Evolutionary conservation across 2,329 filamentous ascomycete genomes (phyloP), one percentile per base, ranked within the genome.

Genomic region (Fusarium solani-melongenae): DNA sequence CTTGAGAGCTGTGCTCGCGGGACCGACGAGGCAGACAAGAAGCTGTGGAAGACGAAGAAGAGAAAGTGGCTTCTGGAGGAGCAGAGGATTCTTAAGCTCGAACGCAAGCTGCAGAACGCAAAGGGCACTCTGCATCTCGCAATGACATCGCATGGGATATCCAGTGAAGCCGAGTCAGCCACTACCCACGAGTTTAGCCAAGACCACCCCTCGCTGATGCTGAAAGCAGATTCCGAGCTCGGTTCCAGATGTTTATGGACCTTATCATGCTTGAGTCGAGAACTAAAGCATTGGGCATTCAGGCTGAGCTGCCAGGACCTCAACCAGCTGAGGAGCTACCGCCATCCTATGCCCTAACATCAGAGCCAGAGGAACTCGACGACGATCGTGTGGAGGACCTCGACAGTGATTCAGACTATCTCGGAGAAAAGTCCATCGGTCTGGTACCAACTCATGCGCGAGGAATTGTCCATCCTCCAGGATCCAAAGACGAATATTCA

Each of bases 21-120:
- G 27, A 44, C 17, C 1, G 24, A 49, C 6, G 8, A 39, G 2
- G 27, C 27, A 0, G 60, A 59, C 0, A 59, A 39, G 3, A 68
- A 60, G 2, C 10, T 8, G 2, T 65, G 1, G 38, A 73, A 41
- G 31, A 44, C 33, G 0, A 65, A 20, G 20, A 73, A 68, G 36
- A 55, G 39, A 12, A 73, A 41, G 6, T 73, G 71, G 71, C n/a
- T 73, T 1, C 12, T 41, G 5, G 44, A 70, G 10, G 59, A 39
- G 22, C 15, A 46, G 20, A 64, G 49, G 14, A 63, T 73, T 33
- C 56, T 39, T 4, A 70, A 70, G 15, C 71, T 73, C 4, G 49
- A 61, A 6, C 55, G 63, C 10, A 67, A 62, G 2, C 53, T 66
- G 64, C 1, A 1, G 5, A 56, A 67, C 24, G 57, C 67, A 0